Conservation (phyloP, 495 filamentous ascomycete species). For the Daldinia concentrica region DNA sequence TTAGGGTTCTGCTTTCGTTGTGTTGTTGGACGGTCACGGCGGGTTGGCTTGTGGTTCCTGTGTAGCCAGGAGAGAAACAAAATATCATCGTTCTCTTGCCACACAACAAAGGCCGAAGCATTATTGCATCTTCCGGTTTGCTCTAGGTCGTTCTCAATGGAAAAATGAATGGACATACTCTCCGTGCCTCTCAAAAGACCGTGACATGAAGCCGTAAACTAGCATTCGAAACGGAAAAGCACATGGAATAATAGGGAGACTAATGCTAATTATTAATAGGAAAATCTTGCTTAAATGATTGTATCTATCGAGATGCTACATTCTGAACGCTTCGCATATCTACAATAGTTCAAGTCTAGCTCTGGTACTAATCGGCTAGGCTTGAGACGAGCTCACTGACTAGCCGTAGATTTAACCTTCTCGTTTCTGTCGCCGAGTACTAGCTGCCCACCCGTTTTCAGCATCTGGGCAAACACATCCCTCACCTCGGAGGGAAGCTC, state of each 20-base stretch:
- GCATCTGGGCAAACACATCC: slow-evolving; percentile 48
- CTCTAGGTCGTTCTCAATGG: slow-evolving; percentile 50
- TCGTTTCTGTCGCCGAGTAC: slow-evolving; percentile 40
- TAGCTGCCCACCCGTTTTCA: slow-evolving; percentile 50
- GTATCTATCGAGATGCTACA: slow-evolving; percentile 11
- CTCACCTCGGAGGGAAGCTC: slow-evolving; percentile 48
- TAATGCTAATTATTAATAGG: neutral
- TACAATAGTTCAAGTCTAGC: neutral
- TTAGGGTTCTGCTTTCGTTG: slow-evolving; percentile 58
- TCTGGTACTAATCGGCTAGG: neutral
- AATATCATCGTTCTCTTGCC: slow-evolving; percentile 35
- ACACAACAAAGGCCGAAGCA: slow-evolving; percentile 38
- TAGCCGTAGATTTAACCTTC: neutral
- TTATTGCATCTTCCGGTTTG: slow-evolving; percentile 49
- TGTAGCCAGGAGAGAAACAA: slow-evolving; percentile 37
- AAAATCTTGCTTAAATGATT: neutral
- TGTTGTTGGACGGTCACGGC: slow-evolving; percentile 49
- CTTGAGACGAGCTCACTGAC: neutral
- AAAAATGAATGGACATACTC: slow-evolving; percentile 48
- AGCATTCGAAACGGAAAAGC: neutral
- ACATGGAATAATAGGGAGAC: neutral
- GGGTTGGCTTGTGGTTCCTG: slow-evolving; percentile 44
- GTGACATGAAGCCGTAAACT: slow-evolving; percentile 29
- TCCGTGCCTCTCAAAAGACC: slow-evolving; percentile 6
- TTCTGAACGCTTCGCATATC: neutral